Conservation (phyloP, 2,329 filamentous ascomycete genomes). For the Colletotrichum orchidophilum region DNA sequence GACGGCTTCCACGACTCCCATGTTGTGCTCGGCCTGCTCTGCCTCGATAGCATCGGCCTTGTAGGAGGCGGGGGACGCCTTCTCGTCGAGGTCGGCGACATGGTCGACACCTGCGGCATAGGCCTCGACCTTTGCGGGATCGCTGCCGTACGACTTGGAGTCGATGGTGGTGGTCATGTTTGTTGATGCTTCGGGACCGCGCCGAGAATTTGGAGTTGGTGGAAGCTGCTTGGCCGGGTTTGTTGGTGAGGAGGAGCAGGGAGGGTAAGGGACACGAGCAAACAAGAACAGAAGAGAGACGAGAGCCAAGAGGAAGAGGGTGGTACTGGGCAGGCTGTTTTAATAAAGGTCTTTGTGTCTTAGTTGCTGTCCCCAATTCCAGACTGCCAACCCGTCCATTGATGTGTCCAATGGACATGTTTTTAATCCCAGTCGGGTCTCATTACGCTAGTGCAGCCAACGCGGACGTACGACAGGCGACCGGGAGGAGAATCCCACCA, state of each 20-base stretch:
- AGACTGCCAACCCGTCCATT: no score
- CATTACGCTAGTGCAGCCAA: conserved; percentile 2
- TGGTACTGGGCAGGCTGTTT: conserved; percentile 12
- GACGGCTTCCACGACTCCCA: conserved; percentile 46
- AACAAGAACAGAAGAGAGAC: background rate
- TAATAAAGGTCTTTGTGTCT: conserved; percentile 23
- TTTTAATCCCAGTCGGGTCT: background rate
- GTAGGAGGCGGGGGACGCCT: conserved; percentile 51
- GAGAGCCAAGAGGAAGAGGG: background rate
- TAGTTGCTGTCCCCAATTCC: background rate
- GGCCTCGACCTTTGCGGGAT: conserved; percentile 23
- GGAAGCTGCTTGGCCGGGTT: background rate
- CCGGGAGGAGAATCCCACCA: conserved; percentile 12
- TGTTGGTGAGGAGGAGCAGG: background rate
- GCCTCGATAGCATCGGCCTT: conserved; percentile 65
- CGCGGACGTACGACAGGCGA: conserved; percentile 3
- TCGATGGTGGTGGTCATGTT: conserved; percentile 20
- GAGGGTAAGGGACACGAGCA: background rate
- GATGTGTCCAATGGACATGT: background rate
- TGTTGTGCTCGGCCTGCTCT: conserved; percentile 53
- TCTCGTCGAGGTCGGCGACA: conserved; percentile 42
- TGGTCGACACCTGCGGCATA: conserved; percentile 15
- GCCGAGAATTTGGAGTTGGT: background rate
- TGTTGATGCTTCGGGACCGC: background rate
- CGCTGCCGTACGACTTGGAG: conserved; percentile 24